These are phyloP conservation scores for Epichloe scottii DNA, from an alignment of 2,329 filamentous ascomycete genomes.

Conservation along the genomic window DNA sequence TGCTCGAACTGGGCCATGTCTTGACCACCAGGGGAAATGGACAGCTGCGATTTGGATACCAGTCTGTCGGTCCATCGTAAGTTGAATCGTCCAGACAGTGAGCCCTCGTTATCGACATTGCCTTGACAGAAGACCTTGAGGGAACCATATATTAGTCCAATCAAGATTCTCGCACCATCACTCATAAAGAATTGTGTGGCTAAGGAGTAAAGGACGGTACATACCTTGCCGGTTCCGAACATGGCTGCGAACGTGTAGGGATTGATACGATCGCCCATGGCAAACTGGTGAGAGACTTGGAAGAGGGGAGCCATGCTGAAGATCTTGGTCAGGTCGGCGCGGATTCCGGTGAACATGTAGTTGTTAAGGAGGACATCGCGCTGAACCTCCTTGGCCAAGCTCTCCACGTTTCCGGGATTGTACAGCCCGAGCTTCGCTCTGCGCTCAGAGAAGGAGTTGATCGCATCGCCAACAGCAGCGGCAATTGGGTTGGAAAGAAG, in stretches of 20 bases:
- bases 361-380: slow-evolving; percentile 94
- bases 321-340: slow-evolving; percentile 91
- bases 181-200: neutral
- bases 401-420: slow-evolving; percentile 88
- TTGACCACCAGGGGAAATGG: slow-evolving; percentile 68
- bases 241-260: slow-evolving; percentile 92
- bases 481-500: slow-evolving; percentile 64
- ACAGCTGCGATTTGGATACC: slow-evolving; percentile 77
- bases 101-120: slow-evolving; percentile 85
- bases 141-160: neutral
- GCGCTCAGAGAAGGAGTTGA: slow-evolving; percentile 70
- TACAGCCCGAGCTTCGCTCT: slow-evolving; percentile 77
- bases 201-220: slow-evolving; percentile 1
- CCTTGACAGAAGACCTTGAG: slow-evolving; percentile 88
- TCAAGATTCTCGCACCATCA: no score
- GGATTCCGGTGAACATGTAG: slow-evolving; percentile 90
- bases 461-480: slow-evolving; percentile 59
- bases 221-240: slow-evolving; percentile 84
- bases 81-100: slow-evolving; percentile 82
- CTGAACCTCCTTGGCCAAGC: slow-evolving; percentile 80
- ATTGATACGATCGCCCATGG: slow-evolving; percentile 84
- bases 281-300: slow-evolving; percentile 94
- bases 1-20: slow-evolving; percentile 90
- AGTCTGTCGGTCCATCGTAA: slow-evolving; percentile 73
- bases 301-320: slow-evolving; percentile 91